These are phyloP conservation scores for Pestalotiopsis sp. DNA, from an alignment of 2,329 filamentous ascomycete genomes.

Conservation along the genomic window DNA sequence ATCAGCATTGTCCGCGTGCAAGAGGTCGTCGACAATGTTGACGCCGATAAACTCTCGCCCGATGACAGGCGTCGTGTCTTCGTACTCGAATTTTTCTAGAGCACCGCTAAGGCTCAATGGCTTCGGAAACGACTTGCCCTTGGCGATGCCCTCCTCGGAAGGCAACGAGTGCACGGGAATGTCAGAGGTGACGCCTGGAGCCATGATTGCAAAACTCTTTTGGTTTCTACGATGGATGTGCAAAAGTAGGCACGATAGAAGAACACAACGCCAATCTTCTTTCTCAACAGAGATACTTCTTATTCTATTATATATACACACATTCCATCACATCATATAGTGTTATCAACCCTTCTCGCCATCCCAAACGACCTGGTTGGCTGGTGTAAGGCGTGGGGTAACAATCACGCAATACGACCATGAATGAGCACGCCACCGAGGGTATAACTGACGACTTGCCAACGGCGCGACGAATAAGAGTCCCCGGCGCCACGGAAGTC, in stretches of 20 bases:
- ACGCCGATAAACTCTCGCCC: slow-evolving; percentile 55
- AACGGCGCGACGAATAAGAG: background rate
- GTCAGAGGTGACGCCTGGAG: slow-evolving; percentile 8
- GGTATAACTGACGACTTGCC: background rate
- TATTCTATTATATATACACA: background rate
- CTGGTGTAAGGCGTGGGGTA: background rate
- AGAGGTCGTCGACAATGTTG: slow-evolving; percentile 56
- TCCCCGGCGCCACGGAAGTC: too few relatives aligned
- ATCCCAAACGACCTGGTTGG: background rate
- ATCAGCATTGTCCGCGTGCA: slow-evolving; percentile 53
- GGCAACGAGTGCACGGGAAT: slow-evolving; percentile 7
- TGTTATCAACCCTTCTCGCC: background rate
- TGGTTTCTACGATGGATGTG: background rate
- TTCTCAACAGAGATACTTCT: background rate
- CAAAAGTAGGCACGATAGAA: background rate
- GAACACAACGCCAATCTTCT: background rate
- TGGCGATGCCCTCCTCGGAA: background rate
- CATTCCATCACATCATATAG: background rate
- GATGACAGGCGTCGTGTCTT: slow-evolving; percentile 57
- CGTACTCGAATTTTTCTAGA: slow-evolving; percentile 45
- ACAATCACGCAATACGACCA: slow-evolving; percentile 2
- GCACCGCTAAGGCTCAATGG: slow-evolving; percentile 38
- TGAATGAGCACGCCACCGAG: background rate
- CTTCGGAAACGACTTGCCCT: slow-evolving; percentile 10
- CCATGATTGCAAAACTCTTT: slow-evolving; percentile 15